A percentile compares a stretch with the other conserved stretches of the same genome.
Evolutionary conservation across 1,284 basidiomycete genomes (phyloP).

Genomic region (Moesziomyces sp.): DNA sequence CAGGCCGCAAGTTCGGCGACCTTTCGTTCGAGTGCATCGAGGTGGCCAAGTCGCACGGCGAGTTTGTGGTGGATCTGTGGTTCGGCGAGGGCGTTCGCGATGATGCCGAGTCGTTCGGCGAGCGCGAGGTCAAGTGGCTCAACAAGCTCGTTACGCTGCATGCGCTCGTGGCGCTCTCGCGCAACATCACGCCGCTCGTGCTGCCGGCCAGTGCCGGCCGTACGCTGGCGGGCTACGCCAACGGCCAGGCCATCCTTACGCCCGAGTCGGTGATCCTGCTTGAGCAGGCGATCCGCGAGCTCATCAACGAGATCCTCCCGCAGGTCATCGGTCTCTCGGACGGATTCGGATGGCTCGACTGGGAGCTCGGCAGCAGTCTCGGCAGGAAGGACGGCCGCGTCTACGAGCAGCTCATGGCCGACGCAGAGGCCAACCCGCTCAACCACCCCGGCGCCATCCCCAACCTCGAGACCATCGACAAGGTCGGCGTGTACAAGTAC

Average conservation of each 20-base stretch:
- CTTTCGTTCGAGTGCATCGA: slow-evolving; percentile 60
- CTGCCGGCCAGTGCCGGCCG: slow-evolving; percentile 73
- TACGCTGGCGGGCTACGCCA: slow-evolving; percentile 75
- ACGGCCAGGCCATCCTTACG: slow-evolving; percentile 68
- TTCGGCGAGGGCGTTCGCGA: slow-evolving; percentile 56
- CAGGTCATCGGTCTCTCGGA: slow-evolving; percentile 79
- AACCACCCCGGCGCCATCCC: slow-evolving; percentile 69
- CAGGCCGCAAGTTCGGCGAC: slow-evolving; percentile 52
- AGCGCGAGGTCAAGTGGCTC: slow-evolving; percentile 43
- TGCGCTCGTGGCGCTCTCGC: slow-evolving; percentile 47
- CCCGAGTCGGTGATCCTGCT: slow-evolving; percentile 72
- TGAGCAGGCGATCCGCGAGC: slow-evolving; percentile 72
- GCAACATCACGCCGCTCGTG: slow-evolving; percentile 69
- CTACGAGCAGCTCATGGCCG: slow-evolving; percentile 77
- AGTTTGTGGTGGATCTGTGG: slow-evolving; percentile 61
- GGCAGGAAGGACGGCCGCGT: slow-evolving; percentile 77
- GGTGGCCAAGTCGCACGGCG: slow-evolving; percentile 57
- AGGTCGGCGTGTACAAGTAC: slow-evolving; percentile 52
- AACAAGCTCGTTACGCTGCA: slow-evolving; percentile 55
- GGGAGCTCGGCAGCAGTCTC: slow-evolving; percentile 75
- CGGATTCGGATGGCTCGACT: slow-evolving; percentile 80
- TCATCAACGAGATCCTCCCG: slow-evolving; percentile 74
- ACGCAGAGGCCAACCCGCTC: slow-evolving; percentile 76
- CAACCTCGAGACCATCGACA: slow-evolving; percentile 30
- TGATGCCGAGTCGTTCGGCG: slow-evolving; percentile 42